Evolutionary conservation across 768 basidiomycete genomes (phyloP).

Genomic region (Leccinum rimulosum): DNA sequence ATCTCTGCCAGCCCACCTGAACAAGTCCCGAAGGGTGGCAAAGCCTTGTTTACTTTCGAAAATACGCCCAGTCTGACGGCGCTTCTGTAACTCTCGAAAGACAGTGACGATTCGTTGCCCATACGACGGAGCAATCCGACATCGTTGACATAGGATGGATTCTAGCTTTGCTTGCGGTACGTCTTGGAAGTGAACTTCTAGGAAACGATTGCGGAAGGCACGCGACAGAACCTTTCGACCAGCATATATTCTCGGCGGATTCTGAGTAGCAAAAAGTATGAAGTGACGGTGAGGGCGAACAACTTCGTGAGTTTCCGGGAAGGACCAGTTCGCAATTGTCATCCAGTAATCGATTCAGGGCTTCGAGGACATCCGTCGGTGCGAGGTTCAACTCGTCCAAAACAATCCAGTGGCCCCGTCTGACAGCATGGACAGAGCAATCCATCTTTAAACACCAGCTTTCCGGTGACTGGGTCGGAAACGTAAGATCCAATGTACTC

Average conservation of each 20-base stretch:
- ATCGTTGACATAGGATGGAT: slow-evolving; percentile 89
- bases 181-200: slow-evolving; percentile 97
- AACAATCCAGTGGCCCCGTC: slow-evolving; percentile 95
- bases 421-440: slow-evolving; percentile 88
- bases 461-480: slow-evolving; percentile 87
- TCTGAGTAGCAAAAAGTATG: slow-evolving; percentile 98
- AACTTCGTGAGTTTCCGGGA: slow-evolving; percentile 91
- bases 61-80: slow-evolving; percentile 84
- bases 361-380: slow-evolving; percentile 96
- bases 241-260: slow-evolving; percentile 93
- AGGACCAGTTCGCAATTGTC: slow-evolving; percentile 96
- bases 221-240: slow-evolving; percentile 93
- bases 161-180: slow-evolving; percentile 93
- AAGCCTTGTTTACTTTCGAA: slow-evolving; percentile 98
- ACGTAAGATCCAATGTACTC: slow-evolving; percentile 97
- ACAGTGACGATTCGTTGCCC: slow-evolving; percentile 88
- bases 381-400: slow-evolving; percentile 97
- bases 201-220: slow-evolving; percentile 94
- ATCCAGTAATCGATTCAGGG: slow-evolving; percentile 92
- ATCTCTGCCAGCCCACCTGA: slow-evolving; percentile 93
- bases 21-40: slow-evolving; percentile 95
- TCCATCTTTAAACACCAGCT: slow-evolving; percentile 92
- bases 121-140: slow-evolving; percentile 91
- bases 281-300: slow-evolving; percentile 92
- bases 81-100: slow-evolving; percentile 90